Base-by-base conservation (phyloP, 2,329 filamentous ascomycete species). In the Penicillium corylophilum region DNA sequence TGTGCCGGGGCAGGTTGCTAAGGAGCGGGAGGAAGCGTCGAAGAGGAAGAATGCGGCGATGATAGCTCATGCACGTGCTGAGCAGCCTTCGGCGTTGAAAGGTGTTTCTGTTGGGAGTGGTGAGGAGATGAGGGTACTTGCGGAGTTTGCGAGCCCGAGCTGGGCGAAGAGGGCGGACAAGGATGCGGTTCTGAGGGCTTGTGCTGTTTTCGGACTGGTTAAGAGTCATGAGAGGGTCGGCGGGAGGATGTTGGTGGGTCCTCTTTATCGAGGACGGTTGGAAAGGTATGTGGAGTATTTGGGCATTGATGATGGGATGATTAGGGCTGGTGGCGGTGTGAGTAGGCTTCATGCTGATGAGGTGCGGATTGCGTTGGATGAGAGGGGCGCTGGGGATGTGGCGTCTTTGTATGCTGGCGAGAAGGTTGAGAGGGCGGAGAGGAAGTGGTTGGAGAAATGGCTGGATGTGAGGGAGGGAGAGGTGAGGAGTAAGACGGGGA, bases 1-100 rank as follows among this genome's bases (percentile, higher is more conserved):
- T 10, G 88, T 96, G 52, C 93, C 93, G 0, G 76, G 75, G 35
- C 93, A 96, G 74, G 75, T 89, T 6, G 74, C 79, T n/a, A 70
- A 71, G 31, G 79, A 84, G 35, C 73, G 82, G 46, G 65, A 64
- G 15, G 77, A 79, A 57, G 72, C 77, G 1, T 82, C 89, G 65
- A 70, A 74, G 44, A 72, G 51, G 55, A 72, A 57, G 45, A 53
- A 31, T 10, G 56, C 53, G 9, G 69, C 71, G 16, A 51, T 68
- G 24, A 51, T 46, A 46, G 58, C 61, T 31, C 58, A 64, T 52
- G 53, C 60, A 41, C 47, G 65, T 41, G 54, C 47, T 4, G 41
- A 42, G 0, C 57, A 60, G 4, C 59, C 62, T 0, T 44, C 60
- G 8, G 55, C 59, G 0, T 29, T 50, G 18, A 46, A 24, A 4